These are phyloP conservation scores for Fistulifera solaris DNA, from an alignment of 108 stramenopile species.

Conservation along the genomic window DNA sequence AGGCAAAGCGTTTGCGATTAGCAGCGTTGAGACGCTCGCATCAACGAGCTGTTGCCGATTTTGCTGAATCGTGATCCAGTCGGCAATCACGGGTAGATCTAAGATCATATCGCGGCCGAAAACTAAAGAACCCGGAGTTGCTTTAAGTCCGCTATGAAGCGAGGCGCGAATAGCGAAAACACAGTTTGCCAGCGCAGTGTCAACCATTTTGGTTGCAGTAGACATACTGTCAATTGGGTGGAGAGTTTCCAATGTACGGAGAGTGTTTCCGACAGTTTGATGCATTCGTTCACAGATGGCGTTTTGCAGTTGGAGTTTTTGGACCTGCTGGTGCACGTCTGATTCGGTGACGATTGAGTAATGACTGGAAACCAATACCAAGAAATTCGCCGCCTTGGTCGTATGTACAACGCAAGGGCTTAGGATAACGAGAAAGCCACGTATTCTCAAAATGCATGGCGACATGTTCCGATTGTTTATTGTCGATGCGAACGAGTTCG, in stretches of 20 bases:
- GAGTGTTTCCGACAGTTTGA: conserved; percentile 18
- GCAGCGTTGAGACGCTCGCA: background rate
- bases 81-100: conserved; percentile 22
- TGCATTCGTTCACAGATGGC: conserved; percentile 26
- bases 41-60: conserved; percentile 12
- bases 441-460: conserved; percentile 16
- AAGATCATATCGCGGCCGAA: conserved; percentile 37
- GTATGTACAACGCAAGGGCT: conserved; percentile 14
- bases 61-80: conserved; percentile 3
- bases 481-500: conserved; percentile 20
- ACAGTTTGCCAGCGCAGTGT: conserved; percentile 13
- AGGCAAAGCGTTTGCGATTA: conserved; percentile 6
- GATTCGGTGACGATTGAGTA: no score
- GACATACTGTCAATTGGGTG: conserved; percentile 10
- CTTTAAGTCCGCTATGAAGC: conserved; percentile 8
- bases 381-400: conserved; percentile 43
- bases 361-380: conserved; percentile 24
- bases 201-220: conserved; percentile 14
- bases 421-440: conserved; percentile 42
- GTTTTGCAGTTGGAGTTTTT: no score
- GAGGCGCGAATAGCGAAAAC: conserved; percentile 12
- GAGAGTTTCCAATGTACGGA: conserved; percentile 9
- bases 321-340: no score
- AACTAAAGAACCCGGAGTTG: conserved; percentile 27
- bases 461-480: conserved; percentile 21